Percentiles rank a stretch among this genome's conserved stretches.
These are phyloP conservation scores for Herpotrichia juniperi DNA, from an alignment of 2,329 filamentous ascomycete genomes.

Conservation along the genomic window DNA sequence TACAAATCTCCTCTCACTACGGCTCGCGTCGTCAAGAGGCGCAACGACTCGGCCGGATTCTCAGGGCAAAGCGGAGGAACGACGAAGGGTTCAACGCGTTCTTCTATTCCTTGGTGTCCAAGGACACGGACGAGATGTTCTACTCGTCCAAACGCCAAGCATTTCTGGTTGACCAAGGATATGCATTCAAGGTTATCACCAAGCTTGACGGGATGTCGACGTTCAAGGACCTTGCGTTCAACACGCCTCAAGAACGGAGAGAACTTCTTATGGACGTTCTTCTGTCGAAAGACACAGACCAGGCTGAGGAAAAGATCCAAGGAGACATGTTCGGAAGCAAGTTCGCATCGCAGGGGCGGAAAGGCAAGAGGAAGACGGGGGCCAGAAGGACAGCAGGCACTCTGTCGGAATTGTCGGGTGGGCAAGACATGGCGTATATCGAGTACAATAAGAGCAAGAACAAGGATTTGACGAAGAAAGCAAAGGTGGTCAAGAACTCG, in stretches of 20 bases:
- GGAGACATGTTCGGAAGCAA: conserved; percentile 69
- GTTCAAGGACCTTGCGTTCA: conserved; percentile 79
- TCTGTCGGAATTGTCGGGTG: conserved; percentile 84
- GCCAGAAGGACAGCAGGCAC: conserved; percentile 83
- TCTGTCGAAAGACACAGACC: conserved; percentile 77
- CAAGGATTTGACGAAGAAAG: conserved; percentile 51
- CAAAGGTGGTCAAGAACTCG: conserved; percentile 47
- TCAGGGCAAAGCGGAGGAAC: conserved; percentile 92
- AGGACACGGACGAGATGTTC: conserved; percentile 97
- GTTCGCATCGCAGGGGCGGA: conserved; percentile 53
- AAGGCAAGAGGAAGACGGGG: conserved; percentile 59
- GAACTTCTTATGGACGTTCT: conserved; percentile 89
- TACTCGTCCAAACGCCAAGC: conserved; percentile 97
- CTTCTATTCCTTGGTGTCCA: conserved; percentile 96
- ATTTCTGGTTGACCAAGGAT: conserved; percentile 96
- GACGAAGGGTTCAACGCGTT: conserved; percentile 99
- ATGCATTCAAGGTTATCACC: conserved; percentile 98
- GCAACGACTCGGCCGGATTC: conserved; percentile 88
- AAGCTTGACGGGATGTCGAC: conserved; percentile 90
- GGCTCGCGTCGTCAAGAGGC: conserved; percentile 96
- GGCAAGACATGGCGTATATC: conserved; percentile 90
- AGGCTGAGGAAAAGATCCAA: conserved; percentile 72
- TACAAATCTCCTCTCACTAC: conserved; percentile 97
- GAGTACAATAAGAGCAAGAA: conserved; percentile 56
- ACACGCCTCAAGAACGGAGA: conserved; percentile 77